Base-by-base conservation (phyloP, 2,329 filamentous ascomycete genomes). In the Chaetomium globosum region DNA sequence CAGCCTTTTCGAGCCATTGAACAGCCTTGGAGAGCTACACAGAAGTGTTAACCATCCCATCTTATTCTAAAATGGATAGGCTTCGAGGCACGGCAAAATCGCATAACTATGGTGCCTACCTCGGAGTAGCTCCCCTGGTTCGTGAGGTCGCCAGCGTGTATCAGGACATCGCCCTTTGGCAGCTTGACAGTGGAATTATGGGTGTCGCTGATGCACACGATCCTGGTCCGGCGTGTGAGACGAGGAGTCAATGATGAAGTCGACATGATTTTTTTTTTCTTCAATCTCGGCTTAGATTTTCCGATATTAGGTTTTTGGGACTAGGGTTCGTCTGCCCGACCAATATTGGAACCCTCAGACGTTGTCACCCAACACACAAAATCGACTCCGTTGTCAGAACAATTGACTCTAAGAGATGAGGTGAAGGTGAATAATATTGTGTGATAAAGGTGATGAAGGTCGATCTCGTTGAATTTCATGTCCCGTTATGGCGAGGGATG, bases 171-270 rank as follows among this genome's bases (percentile, higher is more conserved):
- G 49, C 90, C 90, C 26, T 82, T 82, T 0, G 90, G 90, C 1
- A 92, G 81, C 71, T 85, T 88, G 70, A 85, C 80, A 2, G 81
- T 81, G 69, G 80, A 82, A 74, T 91, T 91, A 76, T 93, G 89
- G 1, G 89, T 93, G 76, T 93, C 90, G 4, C 90, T 90, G 63
- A 93, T 83, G 77, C 89, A 92, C 60, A 93, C 88, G 64, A 93
- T 83, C 66, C 89, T 84, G 6, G 89, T 87, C 68, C 83, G 78
- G 60, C 81, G 76, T 10, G 75, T 75, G 7, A 53, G 57, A 49
- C 39, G 59, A 33, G 39, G 19, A 13, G 26, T 12, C 4, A 21
- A 10, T 33, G 58, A 33, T 64, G 68, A 48, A 43, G 67, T 16
- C 56, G 62, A 46, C 61, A 67, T 61, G 19, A 43, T 33, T 46